Base-by-base conservation (phyloP, 1,284 basidiomycete genomes). In the Pseudozyma flocculosa region DNA sequence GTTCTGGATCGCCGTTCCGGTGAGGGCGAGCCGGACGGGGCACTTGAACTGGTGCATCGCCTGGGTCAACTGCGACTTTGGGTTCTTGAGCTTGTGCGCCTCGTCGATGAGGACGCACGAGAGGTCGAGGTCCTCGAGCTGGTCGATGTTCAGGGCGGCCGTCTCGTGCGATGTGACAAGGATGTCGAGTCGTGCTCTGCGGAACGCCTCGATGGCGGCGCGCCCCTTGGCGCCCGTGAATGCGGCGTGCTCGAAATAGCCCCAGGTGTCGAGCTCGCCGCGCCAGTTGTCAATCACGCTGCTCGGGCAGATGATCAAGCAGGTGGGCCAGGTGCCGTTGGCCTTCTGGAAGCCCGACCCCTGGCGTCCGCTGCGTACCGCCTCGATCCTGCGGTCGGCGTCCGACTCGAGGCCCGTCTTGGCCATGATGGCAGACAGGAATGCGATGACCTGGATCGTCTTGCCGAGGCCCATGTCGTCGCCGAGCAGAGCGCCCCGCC, bases 401-500 rank as follows among this genome's bases (percentile, higher is more conserved):
- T 92, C 89, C 11, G 81, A 80, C n/a, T 72, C 78, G 38, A 84
- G 79, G 1, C 89, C 89, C 2, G 81, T 78, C 78, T 92, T 92
- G 58, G 81, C 79, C 89, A 92, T 91, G 60, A 92, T 87, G 0
- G 90, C 89, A 0, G 88, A 86, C 2, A 92, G 82, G 68, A 92
- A 91, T 0, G 87, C 83, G 36, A 92, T 90, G 22, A 92, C 85
- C 77, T 92, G 90, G n/a, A 91, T 88, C 0, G 51, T 45, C 82
- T 84, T 73, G 72, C 88, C 88, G 52, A 90, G 79, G 50, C 89
- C 90, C 90, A 93, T 93, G 70, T 93, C 90, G 74, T 93, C 90
- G 17, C 89, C 90, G 1, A 92, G 82, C 17, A 92, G 73, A 0
- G 86, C 89, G 1, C 90, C 90, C 41, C 82, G 79, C 0, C 81